These are phyloP conservation scores for Coemansia sp. DNA, from an alignment of 192 early-diverging fungal species.

Conservation along the genomic window DNA sequence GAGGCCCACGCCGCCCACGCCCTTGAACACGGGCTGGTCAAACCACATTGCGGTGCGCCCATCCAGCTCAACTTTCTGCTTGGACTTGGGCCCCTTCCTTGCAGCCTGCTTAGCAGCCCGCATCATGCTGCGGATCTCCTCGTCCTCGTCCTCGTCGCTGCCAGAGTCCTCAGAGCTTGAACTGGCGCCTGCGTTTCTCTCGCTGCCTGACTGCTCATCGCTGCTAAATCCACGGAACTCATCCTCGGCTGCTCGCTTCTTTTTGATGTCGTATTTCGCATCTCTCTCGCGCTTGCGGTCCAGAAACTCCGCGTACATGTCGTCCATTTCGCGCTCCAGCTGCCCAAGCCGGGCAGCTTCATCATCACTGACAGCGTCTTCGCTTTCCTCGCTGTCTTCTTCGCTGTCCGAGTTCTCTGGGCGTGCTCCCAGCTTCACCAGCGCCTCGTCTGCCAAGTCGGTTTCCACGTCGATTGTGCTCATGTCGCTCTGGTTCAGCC, in stretches of 20 bases:
- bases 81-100: conserved; percentile 18
- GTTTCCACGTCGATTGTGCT: conserved; percentile 51
- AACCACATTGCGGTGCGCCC: conserved; percentile 92
- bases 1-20: conserved; percentile 53
- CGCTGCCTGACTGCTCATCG: conserved; percentile 8
- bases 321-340: conserved; percentile 61
- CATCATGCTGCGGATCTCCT: conserved; percentile 48
- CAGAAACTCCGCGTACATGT: conserved; percentile 69
- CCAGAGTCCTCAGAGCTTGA: conserved; percentile 36
- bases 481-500: conserved; percentile 44
- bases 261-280: conserved; percentile 70
- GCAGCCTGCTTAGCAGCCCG: conserved; percentile 19
- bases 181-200: neutral
- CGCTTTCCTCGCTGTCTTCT: conserved; percentile 20
- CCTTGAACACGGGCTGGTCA: conserved; percentile 90
- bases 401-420: conserved; percentile 29
- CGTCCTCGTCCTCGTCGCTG: conserved; percentile 37
- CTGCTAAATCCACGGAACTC: conserved; percentile 66
- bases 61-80: conserved; percentile 56
- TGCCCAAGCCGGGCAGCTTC: conserved; percentile 57
- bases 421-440: conserved; percentile 54
- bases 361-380: conserved; percentile 57
- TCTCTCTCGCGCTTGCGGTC: conserved; percentile 72
- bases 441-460: conserved; percentile 48
- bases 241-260: conserved; percentile 64